Conservation (phyloP, 371 early-diverging fungal genomes). For the Apophysomyces sp. region DNA sequence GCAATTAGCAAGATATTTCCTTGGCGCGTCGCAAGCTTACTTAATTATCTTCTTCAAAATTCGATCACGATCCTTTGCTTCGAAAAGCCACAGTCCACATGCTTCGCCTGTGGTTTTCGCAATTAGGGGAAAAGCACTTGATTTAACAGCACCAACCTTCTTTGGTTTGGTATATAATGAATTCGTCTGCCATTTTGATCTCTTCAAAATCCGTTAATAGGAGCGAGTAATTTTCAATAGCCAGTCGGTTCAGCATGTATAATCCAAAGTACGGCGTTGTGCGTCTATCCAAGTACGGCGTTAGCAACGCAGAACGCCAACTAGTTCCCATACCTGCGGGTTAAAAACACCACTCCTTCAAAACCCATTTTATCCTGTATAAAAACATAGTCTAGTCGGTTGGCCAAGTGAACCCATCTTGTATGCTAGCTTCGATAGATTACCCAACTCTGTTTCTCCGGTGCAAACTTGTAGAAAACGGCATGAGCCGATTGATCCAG, state of each 20-base stretch:
- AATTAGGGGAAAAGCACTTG: neutral
- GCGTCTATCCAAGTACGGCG: slow-evolving; percentile 21
- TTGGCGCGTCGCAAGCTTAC: slow-evolving; percentile 26
- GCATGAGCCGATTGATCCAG: slow-evolving; percentile 74
- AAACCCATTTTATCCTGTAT: slow-evolving; percentile 67
- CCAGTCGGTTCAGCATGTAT: slow-evolving; percentile 70
- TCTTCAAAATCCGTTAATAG: slow-evolving; percentile 61
- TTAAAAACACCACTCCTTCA: slow-evolving; percentile 68
- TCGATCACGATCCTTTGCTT: slow-evolving; percentile 63
- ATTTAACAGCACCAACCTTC: slow-evolving; percentile 47
- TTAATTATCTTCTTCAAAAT: slow-evolving; percentile 56
- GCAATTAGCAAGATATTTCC: neutral
- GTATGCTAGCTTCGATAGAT: slow-evolving; percentile 3
- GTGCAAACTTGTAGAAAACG: slow-evolving; percentile 78
- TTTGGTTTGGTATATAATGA: slow-evolving; percentile 65
- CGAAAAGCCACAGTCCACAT: slow-evolving; percentile 77
- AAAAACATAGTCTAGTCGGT: neutral
- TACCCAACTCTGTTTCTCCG: slow-evolving; percentile 68
- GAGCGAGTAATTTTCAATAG: slow-evolving; percentile 61
- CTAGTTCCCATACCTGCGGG: slow-evolving; percentile 43
- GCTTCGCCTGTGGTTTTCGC: slow-evolving; percentile 34
- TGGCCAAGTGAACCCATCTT: neutral
- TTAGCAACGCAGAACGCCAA: neutral
- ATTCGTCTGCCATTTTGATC: slow-evolving; percentile 62
- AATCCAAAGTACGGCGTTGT: slow-evolving; percentile 55